phyloP scores from a whole-genome alignment of 2,329 filamentous ascomycete genomes.

The Colletotrichum orbiculare region DNA sequence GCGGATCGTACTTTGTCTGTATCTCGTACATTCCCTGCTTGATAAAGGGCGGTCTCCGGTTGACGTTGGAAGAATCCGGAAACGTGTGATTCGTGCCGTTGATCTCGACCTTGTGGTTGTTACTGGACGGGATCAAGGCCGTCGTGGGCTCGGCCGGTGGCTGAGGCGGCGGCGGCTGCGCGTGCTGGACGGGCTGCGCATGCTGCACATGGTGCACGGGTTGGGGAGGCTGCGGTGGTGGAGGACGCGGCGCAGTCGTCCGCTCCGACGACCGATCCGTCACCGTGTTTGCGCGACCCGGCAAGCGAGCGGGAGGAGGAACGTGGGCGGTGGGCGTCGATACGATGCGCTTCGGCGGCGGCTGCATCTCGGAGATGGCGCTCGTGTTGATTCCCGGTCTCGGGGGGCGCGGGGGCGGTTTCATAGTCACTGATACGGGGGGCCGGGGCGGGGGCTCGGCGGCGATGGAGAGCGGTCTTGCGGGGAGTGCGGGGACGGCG shows the following conservation, averaged over 20 bases:
- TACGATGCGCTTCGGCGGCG: slow-evolving; percentile 42
- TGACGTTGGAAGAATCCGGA: slow-evolving; percentile 86
- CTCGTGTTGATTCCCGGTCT: slow-evolving; percentile 46
- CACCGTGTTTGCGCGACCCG: slow-evolving; percentile 46
- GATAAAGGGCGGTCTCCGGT: slow-evolving; percentile 82
- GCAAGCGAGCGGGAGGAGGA: slow-evolving; percentile 41
- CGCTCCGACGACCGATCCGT: slow-evolving; percentile 56
- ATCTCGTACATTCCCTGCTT: slow-evolving; percentile 81
- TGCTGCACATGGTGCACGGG: slow-evolving; percentile 15
- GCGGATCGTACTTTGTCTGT: slow-evolving; percentile 85
- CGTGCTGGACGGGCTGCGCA: not conserved
- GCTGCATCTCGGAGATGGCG: slow-evolving; percentile 39
- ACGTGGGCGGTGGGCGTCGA: slow-evolving; percentile 37
- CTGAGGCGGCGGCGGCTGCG: slow-evolving; percentile 28
- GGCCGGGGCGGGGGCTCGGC: slow-evolving; percentile 46
- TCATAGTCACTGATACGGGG: slow-evolving; percentile 43
- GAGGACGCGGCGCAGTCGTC: slow-evolving; percentile 47
- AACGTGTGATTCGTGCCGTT: slow-evolving; percentile 55
- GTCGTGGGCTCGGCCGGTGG: slow-evolving; percentile 56
- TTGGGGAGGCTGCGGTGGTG: slow-evolving; percentile 29
- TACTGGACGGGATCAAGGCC: slow-evolving; percentile 29
- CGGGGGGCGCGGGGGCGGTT: slow-evolving; percentile 58
- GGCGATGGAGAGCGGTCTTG: slow-evolving; percentile 53
- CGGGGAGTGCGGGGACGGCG: slow-evolving; percentile 57
- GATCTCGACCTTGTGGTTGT: slow-evolving; percentile 61